A percentile compares a stretch with the other conserved stretches of the same genome.
phyloP scores from a whole-genome alignment of 306 rosid species.

The Acacia crassicarpa region DNA sequence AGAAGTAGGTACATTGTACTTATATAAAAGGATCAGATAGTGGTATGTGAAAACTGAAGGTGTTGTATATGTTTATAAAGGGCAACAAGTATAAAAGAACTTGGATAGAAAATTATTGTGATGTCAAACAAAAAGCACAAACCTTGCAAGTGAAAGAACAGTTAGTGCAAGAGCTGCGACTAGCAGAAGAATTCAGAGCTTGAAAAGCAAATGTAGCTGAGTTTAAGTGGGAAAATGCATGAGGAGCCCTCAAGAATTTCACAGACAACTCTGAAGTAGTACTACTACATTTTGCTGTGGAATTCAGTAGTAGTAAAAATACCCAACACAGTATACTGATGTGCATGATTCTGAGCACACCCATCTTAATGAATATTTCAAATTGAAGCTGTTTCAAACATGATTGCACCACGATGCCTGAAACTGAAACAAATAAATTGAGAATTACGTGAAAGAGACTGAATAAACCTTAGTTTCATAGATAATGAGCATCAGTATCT shows the following conservation, averaged over 20 bases:
- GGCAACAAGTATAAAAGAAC: neutral
- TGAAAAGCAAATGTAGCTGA: conserved; percentile 73
- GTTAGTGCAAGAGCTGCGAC: conserved; percentile 42
- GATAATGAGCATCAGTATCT: too few species aligned
- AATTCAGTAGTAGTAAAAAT: conserved; percentile 42
- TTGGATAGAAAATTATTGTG: neutral
- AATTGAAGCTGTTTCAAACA: neutral
- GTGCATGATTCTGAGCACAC: conserved; percentile 36
- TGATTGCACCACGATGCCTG: neutral
- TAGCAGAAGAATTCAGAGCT: conserved; percentile 40
- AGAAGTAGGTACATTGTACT: too few species aligned
- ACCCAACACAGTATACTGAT: conserved; percentile 42
- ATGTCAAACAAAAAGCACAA: conserved; percentile 16
- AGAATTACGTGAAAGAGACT: neutral
- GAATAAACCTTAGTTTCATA: neutral
- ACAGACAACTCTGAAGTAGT: conserved; percentile 54
- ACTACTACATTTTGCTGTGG: conserved; percentile 40
- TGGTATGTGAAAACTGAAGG: neutral
- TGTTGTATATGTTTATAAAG: neutral
- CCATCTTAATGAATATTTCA: conserved; percentile 46
- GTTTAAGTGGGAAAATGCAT: conserved; percentile 70
- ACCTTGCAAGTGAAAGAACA: conserved; percentile 85
- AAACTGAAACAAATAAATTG: neutral
- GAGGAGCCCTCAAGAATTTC: conserved; percentile 77
- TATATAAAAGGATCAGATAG: too few species aligned